Percentiles rank a stretch among this genome's conserved stretches.
Conservation (phyloP, 2,329 filamentous ascomycete species). For the Lasiodiplodia sp. region DNA sequence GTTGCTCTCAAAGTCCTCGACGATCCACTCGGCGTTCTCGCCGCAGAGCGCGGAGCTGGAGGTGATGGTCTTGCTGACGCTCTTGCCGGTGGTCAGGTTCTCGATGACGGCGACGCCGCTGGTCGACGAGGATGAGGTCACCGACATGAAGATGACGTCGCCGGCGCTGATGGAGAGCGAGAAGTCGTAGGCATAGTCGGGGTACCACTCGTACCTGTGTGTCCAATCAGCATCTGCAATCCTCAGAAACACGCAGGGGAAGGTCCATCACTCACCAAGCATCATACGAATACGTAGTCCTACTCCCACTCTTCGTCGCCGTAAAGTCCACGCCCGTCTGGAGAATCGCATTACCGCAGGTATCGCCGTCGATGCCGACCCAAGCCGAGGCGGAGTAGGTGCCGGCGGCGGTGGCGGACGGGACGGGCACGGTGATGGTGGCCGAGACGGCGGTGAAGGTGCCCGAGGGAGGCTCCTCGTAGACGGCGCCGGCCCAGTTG, state of each 20-base stretch:
- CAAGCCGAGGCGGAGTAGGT: slow-evolving; percentile 61
- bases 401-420: slow-evolving; percentile 51
- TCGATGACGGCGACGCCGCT: slow-evolving; percentile 57
- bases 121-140: slow-evolving; percentile 49
- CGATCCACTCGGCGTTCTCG: slow-evolving; percentile 34
- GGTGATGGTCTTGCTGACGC: slow-evolving; percentile 60
- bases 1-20: slow-evolving; percentile 31
- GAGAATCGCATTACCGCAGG: slow-evolving; percentile 61
- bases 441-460: slow-evolving; percentile 63
- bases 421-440: slow-evolving; percentile 62
- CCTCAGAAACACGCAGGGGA: not conserved
- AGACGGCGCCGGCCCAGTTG: slow-evolving; percentile 68
- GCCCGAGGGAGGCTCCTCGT: slow-evolving; percentile 48
- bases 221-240: not conserved
- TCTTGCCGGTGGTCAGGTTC: slow-evolving; percentile 62
- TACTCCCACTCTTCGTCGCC: slow-evolving; percentile 41
- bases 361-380: slow-evolving; percentile 70
- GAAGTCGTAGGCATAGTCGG: slow-evolving; percentile 64
- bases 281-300: slow-evolving; percentile 51
- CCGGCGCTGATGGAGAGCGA: slow-evolving; percentile 49
- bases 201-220: slow-evolving; percentile 50
- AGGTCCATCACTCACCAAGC: slow-evolving; percentile 55
- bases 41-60: slow-evolving; percentile 25
- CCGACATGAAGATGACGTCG: slow-evolving; percentile 53
- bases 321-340: slow-evolving; percentile 67